Base-by-base conservation (phyloP, 129 eudicot genomes). In the Silybum marianum region DNA sequence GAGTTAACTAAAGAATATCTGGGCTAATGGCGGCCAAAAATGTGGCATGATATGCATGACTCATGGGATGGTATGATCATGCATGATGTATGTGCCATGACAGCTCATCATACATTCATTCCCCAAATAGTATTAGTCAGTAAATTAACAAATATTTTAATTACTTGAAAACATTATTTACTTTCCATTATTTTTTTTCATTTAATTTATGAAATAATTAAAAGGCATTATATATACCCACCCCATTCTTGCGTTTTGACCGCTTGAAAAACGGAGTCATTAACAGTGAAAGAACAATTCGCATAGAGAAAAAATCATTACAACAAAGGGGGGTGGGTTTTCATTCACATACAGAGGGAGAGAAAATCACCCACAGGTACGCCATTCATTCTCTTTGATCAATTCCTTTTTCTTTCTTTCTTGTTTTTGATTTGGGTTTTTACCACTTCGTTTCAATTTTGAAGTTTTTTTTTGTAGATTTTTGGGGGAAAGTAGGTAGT, bases 1-100 rank as follows among this genome's bases (percentile, higher is more conserved):
- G 80, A 74, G 80, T 73, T 14, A 6, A 16, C 0, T 9, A 19
- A 1, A 40, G 2, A 7, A 62, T 71, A 25, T 77, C 68, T 42
- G 10, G 25, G 25, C 46, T 12, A 26, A 76, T 32, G 83, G 86
- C 79, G 78, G 78, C 80, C 79, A 36, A 73, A 6, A 34, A 76
- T 76, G 77, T 81, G 80, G 88, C 83, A 81, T 85, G 77, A 78
- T 77, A 68, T 77, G 80, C 88, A 85, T 85, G 86, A 77, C 48
- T 2, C 6, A 72, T 80, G 88, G 85, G 42, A 85, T 85, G 83
- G 80, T 85, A 65, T 51, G 76, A 65, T 86, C 88, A 86, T 86
- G 88, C 88, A 80, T 77, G 74, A 82, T 86, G 38, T 19, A 81
- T 77, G 89, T 32, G 74, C 34, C 84, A 85, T 75, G 88, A 75